Conservation (phyloP, 805 yeast genomes). For the Candida succiphila region DNA sequence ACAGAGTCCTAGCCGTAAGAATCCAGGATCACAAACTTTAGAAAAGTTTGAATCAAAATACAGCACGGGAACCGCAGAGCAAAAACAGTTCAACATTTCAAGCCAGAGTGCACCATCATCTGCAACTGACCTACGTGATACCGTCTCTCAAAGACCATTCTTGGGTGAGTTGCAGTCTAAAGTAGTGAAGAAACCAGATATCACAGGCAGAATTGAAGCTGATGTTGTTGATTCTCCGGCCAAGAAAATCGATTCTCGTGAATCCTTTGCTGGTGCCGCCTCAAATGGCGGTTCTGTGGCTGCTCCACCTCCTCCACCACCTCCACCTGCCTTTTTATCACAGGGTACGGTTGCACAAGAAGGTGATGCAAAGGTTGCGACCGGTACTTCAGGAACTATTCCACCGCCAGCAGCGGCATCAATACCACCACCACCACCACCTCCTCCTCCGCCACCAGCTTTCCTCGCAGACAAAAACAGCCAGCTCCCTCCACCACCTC, state of each 20-base stretch:
- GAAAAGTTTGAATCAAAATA: conserved; percentile 18
- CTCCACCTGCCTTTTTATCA: conserved; percentile 21
- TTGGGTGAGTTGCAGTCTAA: conserved; percentile 42
- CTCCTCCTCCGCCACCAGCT: conserved; percentile 16
- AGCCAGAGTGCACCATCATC: not conserved
- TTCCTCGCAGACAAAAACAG: conserved; percentile 1
- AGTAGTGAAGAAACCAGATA: conserved; percentile 24
- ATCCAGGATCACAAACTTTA: too few relatives aligned
- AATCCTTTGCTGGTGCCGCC: too few relatives aligned
- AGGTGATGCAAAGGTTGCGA: conserved; percentile 9
- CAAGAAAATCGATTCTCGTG: not conserved
- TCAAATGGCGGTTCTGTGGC: conserved; percentile 7
- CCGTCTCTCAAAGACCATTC: conserved; percentile 22
- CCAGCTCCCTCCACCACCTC: conserved; percentile 20
- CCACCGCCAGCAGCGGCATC: conserved; percentile 27
- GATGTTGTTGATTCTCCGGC: not conserved
- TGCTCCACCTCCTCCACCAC: conserved; percentile 20
- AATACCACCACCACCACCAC: conserved; percentile 28
- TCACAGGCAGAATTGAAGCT: conserved; percentile 1
- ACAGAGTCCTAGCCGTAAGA: too few relatives aligned
- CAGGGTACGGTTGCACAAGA: conserved; percentile 12
- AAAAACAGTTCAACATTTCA: not conserved
- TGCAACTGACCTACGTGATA: not conserved
- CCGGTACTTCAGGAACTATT: conserved; percentile 11
- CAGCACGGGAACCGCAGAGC: conserved; percentile 13